phyloP scores from a whole-genome alignment of 495 filamentous ascomycete species.

The Penicillium roqueforti region DNA sequence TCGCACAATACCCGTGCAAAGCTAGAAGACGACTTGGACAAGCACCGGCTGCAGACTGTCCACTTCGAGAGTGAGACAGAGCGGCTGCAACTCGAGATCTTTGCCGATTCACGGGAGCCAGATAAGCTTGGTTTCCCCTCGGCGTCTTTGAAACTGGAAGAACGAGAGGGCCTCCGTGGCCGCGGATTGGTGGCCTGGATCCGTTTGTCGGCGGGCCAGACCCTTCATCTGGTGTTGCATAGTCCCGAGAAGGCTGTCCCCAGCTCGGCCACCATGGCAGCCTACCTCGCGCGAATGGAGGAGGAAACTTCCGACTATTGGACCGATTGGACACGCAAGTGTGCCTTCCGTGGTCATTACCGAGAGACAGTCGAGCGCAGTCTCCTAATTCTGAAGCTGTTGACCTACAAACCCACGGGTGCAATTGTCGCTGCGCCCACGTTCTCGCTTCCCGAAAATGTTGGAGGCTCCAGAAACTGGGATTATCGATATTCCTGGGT shows the following conservation, averaged over 20 bases:
- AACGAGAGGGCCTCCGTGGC: constrained; percentile 47
- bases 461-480: constrained; percentile 71
- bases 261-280: constrained; percentile 47
- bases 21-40: constrained; percentile 27
- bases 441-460: constrained; percentile 68
- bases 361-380: constrained; percentile 63
- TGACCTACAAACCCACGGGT: constrained; percentile 62
- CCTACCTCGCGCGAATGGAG: constrained; percentile 55
- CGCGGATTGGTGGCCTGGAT: constrained; percentile 57
- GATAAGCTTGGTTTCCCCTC: constrained; percentile 42
- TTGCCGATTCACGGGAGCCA: constrained; percentile 53
- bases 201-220: constrained; percentile 58
- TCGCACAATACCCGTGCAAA: constrained; percentile 42
- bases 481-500: constrained; percentile 76
- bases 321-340: constrained; percentile 66
- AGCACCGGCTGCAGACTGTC: constrained; percentile 52
- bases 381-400: constrained; percentile 65
- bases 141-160: constrained; percentile 50
- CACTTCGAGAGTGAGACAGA: constrained; percentile 55
- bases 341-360: constrained; percentile 65
- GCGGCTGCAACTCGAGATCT: constrained; percentile 61
- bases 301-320: constrained; percentile 62
- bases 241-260: constrained; percentile 35
- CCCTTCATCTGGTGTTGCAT: constrained; percentile 62
- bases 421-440: constrained; percentile 55